Percentiles rank a stretch among this genome's conserved stretches.
Conservation (phyloP, 805 yeast genomes). For the Lachancea fermentati region DNA sequence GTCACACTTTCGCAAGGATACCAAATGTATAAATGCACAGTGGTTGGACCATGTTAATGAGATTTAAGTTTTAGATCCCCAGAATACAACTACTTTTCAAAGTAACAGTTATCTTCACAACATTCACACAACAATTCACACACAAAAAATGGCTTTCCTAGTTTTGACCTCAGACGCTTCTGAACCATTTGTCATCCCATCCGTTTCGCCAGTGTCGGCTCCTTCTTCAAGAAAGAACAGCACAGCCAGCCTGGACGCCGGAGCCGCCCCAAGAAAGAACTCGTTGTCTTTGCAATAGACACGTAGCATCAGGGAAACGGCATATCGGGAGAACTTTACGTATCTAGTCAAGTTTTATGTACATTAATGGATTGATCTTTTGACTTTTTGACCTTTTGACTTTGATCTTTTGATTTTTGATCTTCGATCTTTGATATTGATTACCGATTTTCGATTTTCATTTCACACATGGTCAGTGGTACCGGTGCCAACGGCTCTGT, state of each 20-base stretch:
- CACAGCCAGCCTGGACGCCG: conserved; percentile 8
- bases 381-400: background rate
- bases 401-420: background rate
- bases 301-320: background rate
- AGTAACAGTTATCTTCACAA: conserved; percentile 1
- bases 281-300: background rate
- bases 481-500: too few species aligned
- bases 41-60: background rate
- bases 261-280: conserved; percentile 7
- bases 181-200: conserved; percentile 61
- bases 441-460: too few species aligned
- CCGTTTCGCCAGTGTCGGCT: conserved; percentile 51
- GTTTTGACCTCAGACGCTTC: conserved; percentile 50
- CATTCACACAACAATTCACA: conserved; percentile 8
- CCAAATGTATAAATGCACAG: background rate
- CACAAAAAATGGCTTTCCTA: conserved; percentile 37
- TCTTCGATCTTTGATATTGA: too few species aligned
- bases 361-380: background rate
- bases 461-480: too few species aligned
- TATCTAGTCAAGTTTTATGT: background rate
- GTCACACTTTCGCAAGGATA: background rate
- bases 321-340: background rate
- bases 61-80: background rate
- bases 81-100: background rate
- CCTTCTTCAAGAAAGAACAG: conserved; percentile 31